A percentile compares a stretch with the other conserved stretches of the same genome.
phyloP scores from a whole-genome alignment of 169 alveolate genomes.

The Plasmodium vinckei region DNA sequence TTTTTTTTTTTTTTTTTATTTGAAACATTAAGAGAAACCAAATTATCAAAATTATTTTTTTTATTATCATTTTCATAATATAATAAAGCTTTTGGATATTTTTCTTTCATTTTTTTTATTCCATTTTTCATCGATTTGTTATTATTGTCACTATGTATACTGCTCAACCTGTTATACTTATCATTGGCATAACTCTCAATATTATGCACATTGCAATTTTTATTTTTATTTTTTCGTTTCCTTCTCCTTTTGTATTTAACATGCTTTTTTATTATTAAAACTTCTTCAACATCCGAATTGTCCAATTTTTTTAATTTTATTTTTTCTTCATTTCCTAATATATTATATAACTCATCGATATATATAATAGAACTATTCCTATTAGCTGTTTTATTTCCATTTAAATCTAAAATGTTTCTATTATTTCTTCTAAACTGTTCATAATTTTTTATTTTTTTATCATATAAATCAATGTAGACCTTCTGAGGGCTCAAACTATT shows the following conservation, averaged over 20 bases:
- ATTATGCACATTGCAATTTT: background rate
- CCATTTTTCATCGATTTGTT: background rate
- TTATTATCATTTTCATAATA: constrained; percentile 3
- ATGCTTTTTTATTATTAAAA: constrained; percentile 48
- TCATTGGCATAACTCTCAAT: background rate
- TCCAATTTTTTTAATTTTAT: constrained; percentile 56
- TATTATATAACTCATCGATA: constrained; percentile 41
- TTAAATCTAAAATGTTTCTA: background rate
- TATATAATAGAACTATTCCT: constrained; percentile 15
- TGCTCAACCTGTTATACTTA: constrained; percentile 1
- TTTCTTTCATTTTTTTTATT: background rate
- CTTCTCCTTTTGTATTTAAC: constrained; percentile 25
- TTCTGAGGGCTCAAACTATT: constrained; percentile 2
- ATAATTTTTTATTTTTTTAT: constrained; percentile 1
- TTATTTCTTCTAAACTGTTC: background rate
- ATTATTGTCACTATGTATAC: background rate
- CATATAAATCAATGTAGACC: constrained; percentile 36
- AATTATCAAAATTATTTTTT: constrained; percentile 11
- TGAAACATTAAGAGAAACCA: constrained; percentile 2
- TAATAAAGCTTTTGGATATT: too few relatives aligned
- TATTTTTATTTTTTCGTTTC: background rate
- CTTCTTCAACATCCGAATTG: constrained; percentile 56
- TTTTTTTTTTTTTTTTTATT: constrained; percentile 28
- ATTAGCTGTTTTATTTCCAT: constrained; percentile 4
- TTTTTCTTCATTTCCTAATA: constrained; percentile 49